These are phyloP conservation scores for Coemansia sp. DNA, from an alignment of 192 early-diverging fungal genomes.

Conservation along the genomic window DNA sequence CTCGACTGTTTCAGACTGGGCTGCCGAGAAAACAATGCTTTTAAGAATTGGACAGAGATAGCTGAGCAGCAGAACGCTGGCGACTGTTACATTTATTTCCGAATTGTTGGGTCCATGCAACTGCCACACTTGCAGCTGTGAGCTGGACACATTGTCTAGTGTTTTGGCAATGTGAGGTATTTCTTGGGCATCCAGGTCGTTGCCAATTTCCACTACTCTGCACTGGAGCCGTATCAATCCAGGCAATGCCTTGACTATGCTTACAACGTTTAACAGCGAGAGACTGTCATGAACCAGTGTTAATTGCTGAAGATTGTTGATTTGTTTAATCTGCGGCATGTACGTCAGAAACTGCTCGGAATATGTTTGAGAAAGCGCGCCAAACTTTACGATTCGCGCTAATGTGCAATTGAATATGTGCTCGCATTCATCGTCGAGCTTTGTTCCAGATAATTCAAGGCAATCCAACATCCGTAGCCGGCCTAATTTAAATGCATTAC, in stretches of 20 bases:
- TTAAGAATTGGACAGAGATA: background rate
- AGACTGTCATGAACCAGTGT: background rate
- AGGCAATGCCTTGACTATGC: background rate
- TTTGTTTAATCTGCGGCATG: background rate
- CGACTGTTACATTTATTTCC: background rate
- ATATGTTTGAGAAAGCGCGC: background rate
- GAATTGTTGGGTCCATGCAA: background rate
- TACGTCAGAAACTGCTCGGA: background rate
- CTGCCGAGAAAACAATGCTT: background rate
- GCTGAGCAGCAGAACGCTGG: background rate
- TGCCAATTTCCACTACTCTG: background rate
- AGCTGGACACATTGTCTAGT: background rate
- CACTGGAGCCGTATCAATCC: background rate
- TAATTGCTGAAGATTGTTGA: conserved; percentile 3
- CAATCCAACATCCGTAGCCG: background rate
- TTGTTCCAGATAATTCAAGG: background rate
- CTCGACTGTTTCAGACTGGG: background rate
- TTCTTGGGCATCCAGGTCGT: background rate
- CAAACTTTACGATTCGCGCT: background rate
- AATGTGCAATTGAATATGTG: background rate
- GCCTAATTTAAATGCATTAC: background rate
- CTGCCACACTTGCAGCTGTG: conserved; percentile 7
- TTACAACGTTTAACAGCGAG: background rate
- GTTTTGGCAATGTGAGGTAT: background rate
- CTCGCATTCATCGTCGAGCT: background rate